Percentiles rank a stretch among this genome's conserved stretches.
phyloP scores from a whole-genome alignment of 2,329 filamentous ascomycete genomes.

The Fusarium mundagurra region DNA sequence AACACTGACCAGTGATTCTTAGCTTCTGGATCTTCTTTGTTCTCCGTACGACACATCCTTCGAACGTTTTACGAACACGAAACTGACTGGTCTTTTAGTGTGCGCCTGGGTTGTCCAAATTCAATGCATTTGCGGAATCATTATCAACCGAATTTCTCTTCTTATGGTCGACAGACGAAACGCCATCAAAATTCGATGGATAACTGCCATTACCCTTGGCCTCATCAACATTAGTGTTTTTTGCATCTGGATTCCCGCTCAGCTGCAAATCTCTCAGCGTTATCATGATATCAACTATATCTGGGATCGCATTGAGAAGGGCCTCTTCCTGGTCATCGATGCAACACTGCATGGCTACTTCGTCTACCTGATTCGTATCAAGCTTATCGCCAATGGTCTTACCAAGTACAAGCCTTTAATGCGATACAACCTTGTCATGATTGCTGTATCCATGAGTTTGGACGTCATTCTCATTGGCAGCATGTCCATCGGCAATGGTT shows the following conservation, averaged over 20 bases:
- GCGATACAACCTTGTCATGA: constrained; percentile 43
- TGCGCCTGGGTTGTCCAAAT: constrained; percentile 33
- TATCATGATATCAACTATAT: constrained; percentile 25
- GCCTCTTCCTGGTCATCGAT: constrained; percentile 25
- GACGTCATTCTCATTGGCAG: constrained; percentile 40
- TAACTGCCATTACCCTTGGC: constrained; percentile 4
- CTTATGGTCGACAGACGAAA: constrained; percentile 27
- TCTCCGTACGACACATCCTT: constrained; percentile 15
- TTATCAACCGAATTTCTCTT: constrained; percentile 35
- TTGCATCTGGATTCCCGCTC: constrained; percentile 29
- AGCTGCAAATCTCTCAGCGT: constrained; percentile 23
- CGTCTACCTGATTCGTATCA: constrained; percentile 58
- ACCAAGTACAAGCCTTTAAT: constrained; percentile 59
- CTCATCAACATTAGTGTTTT: constrained; percentile 37
- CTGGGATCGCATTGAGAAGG: constrained; percentile 34
- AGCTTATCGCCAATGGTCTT: constrained; percentile 51
- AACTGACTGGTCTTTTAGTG: constrained; percentile 22
- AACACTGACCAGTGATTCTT: neutral
- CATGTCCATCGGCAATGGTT: constrained; percentile 39
- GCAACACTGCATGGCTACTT: constrained; percentile 47
- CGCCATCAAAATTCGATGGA: constrained; percentile 23
- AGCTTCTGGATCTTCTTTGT: constrained; percentile 38
- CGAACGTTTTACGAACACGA: fast-evolving
- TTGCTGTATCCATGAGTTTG: constrained; percentile 39
- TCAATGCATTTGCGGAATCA: constrained; percentile 38